Conservation (phyloP, 148 eudicot genomes). For the Nyssa sinensis region DNA sequence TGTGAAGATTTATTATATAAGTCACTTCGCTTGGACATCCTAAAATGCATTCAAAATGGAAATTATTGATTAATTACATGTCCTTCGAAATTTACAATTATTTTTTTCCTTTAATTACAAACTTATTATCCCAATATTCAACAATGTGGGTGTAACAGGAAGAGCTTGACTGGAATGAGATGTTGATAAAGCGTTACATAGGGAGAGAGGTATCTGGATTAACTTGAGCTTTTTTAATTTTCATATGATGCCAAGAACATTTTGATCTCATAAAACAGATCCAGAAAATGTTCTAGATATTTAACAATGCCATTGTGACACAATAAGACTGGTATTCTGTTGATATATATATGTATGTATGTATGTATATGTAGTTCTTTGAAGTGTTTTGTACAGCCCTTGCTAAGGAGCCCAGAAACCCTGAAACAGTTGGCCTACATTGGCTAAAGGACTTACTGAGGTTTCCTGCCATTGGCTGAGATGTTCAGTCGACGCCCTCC, state of each 20-base stretch:
- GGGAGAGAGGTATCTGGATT: constrained; percentile 74
- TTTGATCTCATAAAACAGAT: not conserved
- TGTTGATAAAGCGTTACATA: constrained; percentile 59
- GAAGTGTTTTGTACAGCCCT: not conserved
- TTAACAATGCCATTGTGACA: not conserved
- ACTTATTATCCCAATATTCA: not conserved
- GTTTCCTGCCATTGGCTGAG: no score
- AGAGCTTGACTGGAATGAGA: constrained; percentile 79
- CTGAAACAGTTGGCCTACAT: not conserved
- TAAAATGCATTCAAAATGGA: not conserved
- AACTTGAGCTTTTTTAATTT: not conserved
- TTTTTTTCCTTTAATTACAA: not conserved
- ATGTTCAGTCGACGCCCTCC: no score
- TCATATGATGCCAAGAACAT: not conserved
- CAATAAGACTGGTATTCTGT: not conserved
- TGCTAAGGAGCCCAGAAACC: not conserved
- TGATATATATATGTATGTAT: not conserved
- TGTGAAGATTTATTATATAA: not conserved
- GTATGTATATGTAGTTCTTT: not conserved
- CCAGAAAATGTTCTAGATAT: not conserved
- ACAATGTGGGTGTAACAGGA: constrained; percentile 44
- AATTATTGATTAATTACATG: not conserved
- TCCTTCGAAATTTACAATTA: not conserved
- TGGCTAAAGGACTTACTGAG: not conserved
- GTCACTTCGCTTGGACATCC: not conserved